Percentiles rank a stretch among this genome's conserved stretches.
phyloP scores from a whole-genome alignment of 164 flowering plant species.

The Magnolia kwangsiensis region DNA sequence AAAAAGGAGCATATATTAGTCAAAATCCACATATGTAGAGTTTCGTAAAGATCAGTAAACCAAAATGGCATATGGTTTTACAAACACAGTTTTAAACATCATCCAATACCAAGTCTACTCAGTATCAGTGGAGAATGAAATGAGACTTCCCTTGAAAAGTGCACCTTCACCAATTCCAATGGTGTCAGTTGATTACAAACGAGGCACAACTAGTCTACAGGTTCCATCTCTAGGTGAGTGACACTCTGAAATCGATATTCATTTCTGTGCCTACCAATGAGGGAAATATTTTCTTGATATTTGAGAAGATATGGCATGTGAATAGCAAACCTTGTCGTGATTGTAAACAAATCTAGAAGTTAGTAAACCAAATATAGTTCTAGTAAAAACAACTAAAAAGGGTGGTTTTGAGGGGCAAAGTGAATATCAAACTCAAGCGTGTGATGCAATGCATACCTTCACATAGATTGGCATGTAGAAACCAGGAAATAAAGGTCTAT shows the following conservation, averaged over 20 bases:
- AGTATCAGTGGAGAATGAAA: not conserved
- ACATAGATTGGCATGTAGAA: constrained; percentile 94
- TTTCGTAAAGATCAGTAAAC: too few species aligned
- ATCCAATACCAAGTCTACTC: too few species aligned
- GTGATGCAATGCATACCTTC: constrained; percentile 55
- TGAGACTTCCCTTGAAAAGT: not conserved
- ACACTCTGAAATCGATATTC: not conserved
- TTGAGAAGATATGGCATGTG: not conserved
- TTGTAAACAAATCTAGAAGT: not conserved
- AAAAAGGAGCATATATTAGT: not conserved
- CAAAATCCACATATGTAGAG: too few species aligned
- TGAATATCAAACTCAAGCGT: not conserved
- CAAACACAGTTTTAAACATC: too few species aligned
- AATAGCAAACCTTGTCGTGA: not conserved
- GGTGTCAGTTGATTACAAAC: not conserved
- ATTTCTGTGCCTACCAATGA: not conserved
- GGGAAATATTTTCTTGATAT: not conserved
- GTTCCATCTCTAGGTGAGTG: not conserved
- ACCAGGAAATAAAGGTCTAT: constrained; percentile 94
- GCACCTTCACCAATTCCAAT: not conserved
- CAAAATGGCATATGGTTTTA: too few species aligned
- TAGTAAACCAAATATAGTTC: not conserved
- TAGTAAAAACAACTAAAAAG: not conserved
- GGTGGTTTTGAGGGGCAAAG: not conserved
- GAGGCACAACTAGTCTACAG: not conserved